Base-by-base conservation (phyloP, 768 basidiomycete genomes). In the Trametes meyenii region DNA sequence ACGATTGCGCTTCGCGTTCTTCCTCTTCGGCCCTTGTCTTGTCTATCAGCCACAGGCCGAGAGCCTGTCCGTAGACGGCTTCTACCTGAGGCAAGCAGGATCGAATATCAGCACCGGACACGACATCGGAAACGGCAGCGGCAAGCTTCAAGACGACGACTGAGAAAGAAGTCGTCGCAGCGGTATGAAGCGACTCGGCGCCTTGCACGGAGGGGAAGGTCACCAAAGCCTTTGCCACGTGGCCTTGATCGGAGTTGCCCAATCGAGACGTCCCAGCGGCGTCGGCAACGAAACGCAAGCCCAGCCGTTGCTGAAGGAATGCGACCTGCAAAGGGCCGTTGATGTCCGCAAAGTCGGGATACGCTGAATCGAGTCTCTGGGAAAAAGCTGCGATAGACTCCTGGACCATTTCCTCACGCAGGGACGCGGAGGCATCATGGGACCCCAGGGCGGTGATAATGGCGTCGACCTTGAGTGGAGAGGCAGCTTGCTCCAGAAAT, bases 1-100 rank as follows among this genome's bases (percentile, higher is more conserved):
- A 75, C 21, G 90, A 89, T 26, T 82, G 83, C 0, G 87, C 83
- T 13, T 84, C 85, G 24, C 82, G 80, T 35, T 84, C 83, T n/a
- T 75, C 79, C 63, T 90, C 82, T 39, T 83, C 81, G 61, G 87
- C 85, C 65, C 84, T 87, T 33, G 86, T 84, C 24, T 85, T 85
- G 66, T 97, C 91, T 44, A 88, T 85, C 44, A 85, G 79, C 96
- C 96, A 98, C 21, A 96, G 80, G n/a, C 85, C 80, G 46, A 86
- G 80, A 2, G 85, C 79, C 68, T 89, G 88, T 54, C 90, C 87
- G 67, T 91, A 94, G 12, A 79, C 72, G 6, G 67, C 73, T 54
- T 82, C 79, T 33, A 94, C 60, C 6, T 72, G 38, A 13, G 65
- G 57, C 13, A 84, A 62, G 33, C 71, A 67, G 5, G 70, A 44